Percentiles rank a stretch among this genome's conserved stretches.
Evolutionary conservation across 768 basidiomycete species (phyloP).

Genomic region (Cystofilobasidium macerans): DNA sequence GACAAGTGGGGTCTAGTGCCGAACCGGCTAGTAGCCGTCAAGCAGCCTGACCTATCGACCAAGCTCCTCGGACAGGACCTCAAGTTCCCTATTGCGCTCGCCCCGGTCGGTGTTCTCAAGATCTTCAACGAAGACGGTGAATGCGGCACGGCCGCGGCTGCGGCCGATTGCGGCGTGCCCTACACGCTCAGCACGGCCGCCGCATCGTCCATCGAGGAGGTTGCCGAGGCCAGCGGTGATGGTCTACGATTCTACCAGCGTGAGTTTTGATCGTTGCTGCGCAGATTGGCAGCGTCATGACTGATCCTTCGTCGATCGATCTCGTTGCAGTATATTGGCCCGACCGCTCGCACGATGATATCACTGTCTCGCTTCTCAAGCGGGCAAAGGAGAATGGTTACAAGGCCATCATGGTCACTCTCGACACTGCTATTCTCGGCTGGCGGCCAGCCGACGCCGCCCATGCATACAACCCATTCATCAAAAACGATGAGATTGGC

Average conservation of each 20-base stretch:
- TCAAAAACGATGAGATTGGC: conserved; percentile 11
- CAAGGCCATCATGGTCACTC: conserved; percentile 59
- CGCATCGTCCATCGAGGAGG: neutral
- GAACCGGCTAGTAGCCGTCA: neutral
- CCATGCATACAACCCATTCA: conserved; percentile 55
- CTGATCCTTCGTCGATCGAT: too few relatives aligned
- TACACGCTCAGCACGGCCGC: conserved; percentile 1
- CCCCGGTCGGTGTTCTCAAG: conserved; percentile 3
- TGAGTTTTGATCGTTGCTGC: neutral
- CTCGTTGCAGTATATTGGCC: conserved; percentile 46
- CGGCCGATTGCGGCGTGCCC: neutral
- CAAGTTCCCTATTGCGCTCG: conserved; percentile 2
- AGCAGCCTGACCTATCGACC: neutral
- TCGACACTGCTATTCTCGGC: conserved; percentile 61
- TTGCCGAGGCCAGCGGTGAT: neutral
- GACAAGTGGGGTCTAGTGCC: neutral
- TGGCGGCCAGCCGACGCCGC: conserved; percentile 69
- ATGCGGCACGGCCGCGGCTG: neutral
- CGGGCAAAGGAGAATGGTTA: conserved; percentile 59
- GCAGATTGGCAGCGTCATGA: too few relatives aligned
- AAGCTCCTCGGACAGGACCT: neutral
- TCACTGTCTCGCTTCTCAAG: conserved; percentile 54
- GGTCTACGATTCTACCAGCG: neutral
- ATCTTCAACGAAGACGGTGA: conserved; percentile 9
- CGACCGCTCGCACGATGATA: conserved; percentile 42